A percentile compares a stretch with the other conserved stretches of the same genome.
Evolutionary conservation across 1,284 basidiomycete species (phyloP).

Genomic region (Ganoderma resinaceum): DNA sequence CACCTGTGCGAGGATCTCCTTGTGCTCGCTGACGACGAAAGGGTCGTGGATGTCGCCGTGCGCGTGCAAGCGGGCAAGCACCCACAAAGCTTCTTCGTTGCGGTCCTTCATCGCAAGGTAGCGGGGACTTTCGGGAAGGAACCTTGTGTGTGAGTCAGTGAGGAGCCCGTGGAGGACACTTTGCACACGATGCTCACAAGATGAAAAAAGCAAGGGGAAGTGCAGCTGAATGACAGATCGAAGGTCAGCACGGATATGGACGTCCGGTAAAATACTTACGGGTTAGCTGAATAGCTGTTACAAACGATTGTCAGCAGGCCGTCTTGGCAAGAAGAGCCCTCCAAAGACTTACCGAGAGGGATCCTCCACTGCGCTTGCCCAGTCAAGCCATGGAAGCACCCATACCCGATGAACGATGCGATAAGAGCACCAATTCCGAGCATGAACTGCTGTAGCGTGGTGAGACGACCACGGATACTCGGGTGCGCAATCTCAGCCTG

Average conservation of each 20-base stretch:
- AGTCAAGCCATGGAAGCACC: conserved; percentile 34
- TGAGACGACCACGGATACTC: conserved; percentile 65
- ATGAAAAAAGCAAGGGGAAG: conserved; percentile 66
- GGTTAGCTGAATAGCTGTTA: conserved; percentile 33
- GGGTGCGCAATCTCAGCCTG: conserved; percentile 71
- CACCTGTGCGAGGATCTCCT: conserved; percentile 47
- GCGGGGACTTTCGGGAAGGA: conserved; percentile 61
- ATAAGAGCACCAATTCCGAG: conserved; percentile 55
- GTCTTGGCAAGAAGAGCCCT: not conserved
- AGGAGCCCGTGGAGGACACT: not conserved
- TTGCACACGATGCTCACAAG: conserved; percentile 33
- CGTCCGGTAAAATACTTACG: conserved; percentile 32
- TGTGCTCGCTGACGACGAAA: conserved; percentile 49
- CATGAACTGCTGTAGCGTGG: conserved; percentile 67
- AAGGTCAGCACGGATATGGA: not conserved
- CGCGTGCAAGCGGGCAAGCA: conserved; percentile 60
- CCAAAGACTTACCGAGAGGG: conserved; percentile 46
- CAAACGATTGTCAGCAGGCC: not conserved
- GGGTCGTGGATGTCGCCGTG: conserved; percentile 53
- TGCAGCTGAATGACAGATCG: conserved; percentile 40
- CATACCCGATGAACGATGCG: conserved; percentile 47
- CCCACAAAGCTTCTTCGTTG: conserved; percentile 49
- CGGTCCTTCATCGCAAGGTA: conserved; percentile 67
- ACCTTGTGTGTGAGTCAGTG: conserved; percentile 17
- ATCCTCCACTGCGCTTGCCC: conserved; percentile 58